phyloP scores from a whole-genome alignment of 2,329 filamentous ascomycete genomes.

The Scopulariopsis brevicaulis region DNA sequence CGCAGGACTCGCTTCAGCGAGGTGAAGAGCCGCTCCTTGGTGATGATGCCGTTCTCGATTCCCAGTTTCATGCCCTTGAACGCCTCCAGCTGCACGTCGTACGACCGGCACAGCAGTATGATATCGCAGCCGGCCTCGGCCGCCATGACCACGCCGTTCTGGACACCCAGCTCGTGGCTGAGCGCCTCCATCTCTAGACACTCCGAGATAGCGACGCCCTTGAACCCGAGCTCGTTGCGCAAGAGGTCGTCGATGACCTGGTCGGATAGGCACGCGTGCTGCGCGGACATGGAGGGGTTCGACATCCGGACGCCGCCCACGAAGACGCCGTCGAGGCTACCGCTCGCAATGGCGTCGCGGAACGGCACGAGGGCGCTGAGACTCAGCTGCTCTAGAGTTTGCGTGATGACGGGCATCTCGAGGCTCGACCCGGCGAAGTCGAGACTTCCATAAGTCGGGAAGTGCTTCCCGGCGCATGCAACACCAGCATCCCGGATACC shows the following conservation, averaged over 20 bases:
- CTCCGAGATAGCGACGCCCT: constrained; percentile 88
- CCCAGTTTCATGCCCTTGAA: constrained; percentile 83
- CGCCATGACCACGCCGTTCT: constrained; percentile 93
- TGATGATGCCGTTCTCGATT: constrained; percentile 82
- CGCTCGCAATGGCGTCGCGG: constrained; percentile 75
- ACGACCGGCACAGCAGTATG: constrained; percentile 78
- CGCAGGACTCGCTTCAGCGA: constrained; percentile 69
- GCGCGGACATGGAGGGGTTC: constrained; percentile 84
- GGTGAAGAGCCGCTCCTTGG: constrained; percentile 65
- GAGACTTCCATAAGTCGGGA: constrained; percentile 89
- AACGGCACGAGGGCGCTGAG: constrained; percentile 89
- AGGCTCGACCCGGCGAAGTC: constrained; percentile 86
- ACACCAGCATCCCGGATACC: constrained; percentile 88
- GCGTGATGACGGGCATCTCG: constrained; percentile 91
- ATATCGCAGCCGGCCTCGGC: constrained; percentile 93
- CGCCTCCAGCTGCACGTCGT: constrained; percentile 80
- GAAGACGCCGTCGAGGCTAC: constrained; percentile 82
- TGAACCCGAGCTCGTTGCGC: constrained; percentile 78
- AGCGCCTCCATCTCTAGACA: constrained; percentile 95
- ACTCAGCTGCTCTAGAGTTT: constrained; percentile 84
- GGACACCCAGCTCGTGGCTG: constrained; percentile 92
- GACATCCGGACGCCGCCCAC: constrained; percentile 90
- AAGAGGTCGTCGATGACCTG: constrained; percentile 87
- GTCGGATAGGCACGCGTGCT: constrained; percentile 87
- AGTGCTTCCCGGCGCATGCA: constrained; percentile 88